Base-by-base conservation (phyloP, 257 asterid species). In the Catharanthus roseus region DNA sequence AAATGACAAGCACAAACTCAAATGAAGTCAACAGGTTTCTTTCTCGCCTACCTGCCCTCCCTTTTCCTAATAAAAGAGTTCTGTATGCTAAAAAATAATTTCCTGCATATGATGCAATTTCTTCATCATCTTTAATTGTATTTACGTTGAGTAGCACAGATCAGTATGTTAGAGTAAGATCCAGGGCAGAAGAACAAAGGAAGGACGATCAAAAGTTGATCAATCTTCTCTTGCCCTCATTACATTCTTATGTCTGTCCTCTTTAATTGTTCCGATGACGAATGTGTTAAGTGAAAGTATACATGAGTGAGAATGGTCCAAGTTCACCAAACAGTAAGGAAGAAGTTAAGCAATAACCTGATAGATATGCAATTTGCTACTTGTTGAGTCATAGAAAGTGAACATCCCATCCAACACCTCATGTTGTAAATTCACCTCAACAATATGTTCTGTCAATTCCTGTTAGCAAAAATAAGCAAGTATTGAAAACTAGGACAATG, bases 361-460 rank as follows among this genome's bases (percentile, higher is more conserved):
- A 82, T 88, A 89, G 68, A 93, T 84, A 61, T 89, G 96, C 73
- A 93, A 81, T 72, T 70, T 85, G 85, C 90, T 81, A 54, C 86
- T 85, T 24, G 89, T 86, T 51, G 97, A 85, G 77, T 86, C 97
- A 68, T 93, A 89, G 78, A 93, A 93, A n/a, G 96, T 90, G 81
- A 90, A 87, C 78, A 82, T 58, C 73, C 90, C 97, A 72, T 90
- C 96, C 63, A 90, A 86, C 63, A 83, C 90, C 72, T 89, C 97
- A 36, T 90, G 88, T 38, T 93, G 98, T 68, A 90, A 77, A 55
- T 76, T 90, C 80, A 87, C 93, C 77, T 90, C 89, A 39, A 67
- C 80, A 29, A 89, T 88, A 77, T 87, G 95, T 69, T 86, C 95
- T 58, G 83, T 85, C 75, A 90, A 79, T 78, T 87, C 98, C 98